These are phyloP conservation scores for Pyricularia grisea DNA, from an alignment of 2,329 filamentous ascomycete species.

Conservation along the genomic window DNA sequence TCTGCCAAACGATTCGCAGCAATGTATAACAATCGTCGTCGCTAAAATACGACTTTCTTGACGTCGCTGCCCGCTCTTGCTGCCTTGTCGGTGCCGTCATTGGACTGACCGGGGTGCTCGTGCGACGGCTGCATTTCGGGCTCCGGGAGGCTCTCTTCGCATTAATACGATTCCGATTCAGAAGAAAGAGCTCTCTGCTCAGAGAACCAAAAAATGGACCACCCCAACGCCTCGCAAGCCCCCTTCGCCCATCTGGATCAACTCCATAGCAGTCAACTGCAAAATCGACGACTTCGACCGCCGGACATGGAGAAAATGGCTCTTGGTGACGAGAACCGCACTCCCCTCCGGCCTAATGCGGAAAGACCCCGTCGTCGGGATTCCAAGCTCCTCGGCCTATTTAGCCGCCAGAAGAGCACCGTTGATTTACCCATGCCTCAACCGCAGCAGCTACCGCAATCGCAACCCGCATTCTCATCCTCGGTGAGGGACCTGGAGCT, in stretches of 20 bases:
- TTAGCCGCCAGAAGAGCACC: conserved; percentile 32
- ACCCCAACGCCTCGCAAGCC: conserved; percentile 13
- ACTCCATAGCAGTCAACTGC: conserved; percentile 9
- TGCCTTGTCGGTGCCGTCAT: background rate
- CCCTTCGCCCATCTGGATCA: background rate
- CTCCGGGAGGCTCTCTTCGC: background rate
- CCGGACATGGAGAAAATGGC: conserved; percentile 22
- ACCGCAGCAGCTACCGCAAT: background rate
- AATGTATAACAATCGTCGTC: background rate
- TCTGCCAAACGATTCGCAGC: background rate
- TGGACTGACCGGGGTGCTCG: background rate
- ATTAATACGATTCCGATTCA: background rate
- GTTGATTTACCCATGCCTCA: conserved; percentile 19
- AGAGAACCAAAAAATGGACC: conserved; percentile 6
- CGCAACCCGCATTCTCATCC: background rate
- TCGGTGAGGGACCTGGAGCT: background rate
- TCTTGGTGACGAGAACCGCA: conserved; percentile 23
- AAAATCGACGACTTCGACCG: conserved; percentile 26
- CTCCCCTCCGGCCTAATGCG: conserved; percentile 28
- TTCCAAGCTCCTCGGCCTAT: conserved; percentile 41
- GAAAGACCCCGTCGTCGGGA: conserved; percentile 35
- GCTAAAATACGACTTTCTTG: background rate
- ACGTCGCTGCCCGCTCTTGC: background rate
- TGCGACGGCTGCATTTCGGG: background rate
- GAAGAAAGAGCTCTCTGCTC: background rate